Conservation (phyloP, 331 rosid species). For the Rhamnella rubrinervis region DNA sequence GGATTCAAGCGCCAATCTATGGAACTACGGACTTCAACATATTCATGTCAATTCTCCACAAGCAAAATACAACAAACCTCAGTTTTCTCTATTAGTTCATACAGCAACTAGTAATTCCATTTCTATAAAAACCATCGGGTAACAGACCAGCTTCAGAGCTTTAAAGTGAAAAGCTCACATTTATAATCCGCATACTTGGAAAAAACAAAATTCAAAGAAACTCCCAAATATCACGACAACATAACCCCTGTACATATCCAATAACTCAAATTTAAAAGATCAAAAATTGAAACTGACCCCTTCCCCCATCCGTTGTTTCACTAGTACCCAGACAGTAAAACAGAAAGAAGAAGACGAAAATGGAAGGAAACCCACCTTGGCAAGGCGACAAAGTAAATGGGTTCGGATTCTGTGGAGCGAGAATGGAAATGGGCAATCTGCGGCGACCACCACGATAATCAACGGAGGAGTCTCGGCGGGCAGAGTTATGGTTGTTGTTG, state of each 20-base stretch:
- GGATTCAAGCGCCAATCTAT: too few species aligned
- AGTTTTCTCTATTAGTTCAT: too few species aligned
- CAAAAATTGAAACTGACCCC: background rate
- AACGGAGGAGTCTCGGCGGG: background rate
- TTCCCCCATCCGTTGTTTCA: background rate
- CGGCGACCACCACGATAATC: background rate
- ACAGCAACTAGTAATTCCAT: too few species aligned
- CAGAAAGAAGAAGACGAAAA: background rate
- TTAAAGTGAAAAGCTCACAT: too few species aligned
- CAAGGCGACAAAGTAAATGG: conserved; percentile 40
- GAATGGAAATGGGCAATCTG: conserved; percentile 60
- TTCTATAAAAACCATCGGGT: too few species aligned
- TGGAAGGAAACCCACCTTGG: conserved; percentile 29
- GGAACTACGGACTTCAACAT: too few species aligned
- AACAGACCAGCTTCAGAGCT: too few species aligned
- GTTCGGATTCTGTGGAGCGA: conserved; percentile 58
- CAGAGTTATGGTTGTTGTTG: background rate
- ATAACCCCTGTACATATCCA: background rate
- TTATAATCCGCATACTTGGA: too few species aligned
- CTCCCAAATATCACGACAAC: too few species aligned
- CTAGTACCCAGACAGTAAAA: conserved; percentile 2
- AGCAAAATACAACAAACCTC: too few species aligned
- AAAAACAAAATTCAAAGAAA: too few species aligned
- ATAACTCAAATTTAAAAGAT: background rate
- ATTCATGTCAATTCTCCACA: too few species aligned